These are phyloP conservation scores for Metrosideros polymorpha DNA, from an alignment of 441 rosid species.

Conservation along the genomic window DNA sequence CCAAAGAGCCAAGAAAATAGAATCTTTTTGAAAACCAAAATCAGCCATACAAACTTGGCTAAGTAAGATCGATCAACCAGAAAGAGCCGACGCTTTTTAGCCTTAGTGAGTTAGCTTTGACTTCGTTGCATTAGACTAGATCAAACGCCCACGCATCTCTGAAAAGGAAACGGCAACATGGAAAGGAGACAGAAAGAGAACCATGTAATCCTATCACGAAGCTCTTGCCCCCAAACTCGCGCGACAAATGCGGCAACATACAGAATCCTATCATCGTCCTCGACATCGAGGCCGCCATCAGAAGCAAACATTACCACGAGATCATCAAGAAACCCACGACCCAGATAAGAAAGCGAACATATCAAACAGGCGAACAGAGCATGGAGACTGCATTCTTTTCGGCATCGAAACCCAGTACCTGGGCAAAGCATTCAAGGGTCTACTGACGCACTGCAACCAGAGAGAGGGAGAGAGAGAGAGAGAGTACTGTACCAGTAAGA, in stretches of 20 bases:
- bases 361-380: background rate
- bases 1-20: background rate
- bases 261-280: background rate
- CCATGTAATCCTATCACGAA: background rate
- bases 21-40: background rate
- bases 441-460: background rate
- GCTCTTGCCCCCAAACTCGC: background rate
- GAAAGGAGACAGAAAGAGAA: background rate
- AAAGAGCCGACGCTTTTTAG: background rate
- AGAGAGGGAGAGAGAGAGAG: background rate
- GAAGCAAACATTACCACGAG: background rate
- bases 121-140: background rate
- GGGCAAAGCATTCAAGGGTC: background rate
- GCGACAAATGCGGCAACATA: background rate
- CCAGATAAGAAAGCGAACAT: background rate
- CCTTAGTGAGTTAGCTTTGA: background rate
- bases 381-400: background rate
- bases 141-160: background rate
- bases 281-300: background rate
- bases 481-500: constrained; percentile 2
- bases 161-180: background rate
- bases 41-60: background rate
- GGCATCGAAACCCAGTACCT: background rate
- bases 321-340: background rate
- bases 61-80: background rate